A percentile compares a stretch with the other conserved stretches of the same genome.
Conservation (phyloP, 768 basidiomycete species). For the Gyrodon lividus region DNA sequence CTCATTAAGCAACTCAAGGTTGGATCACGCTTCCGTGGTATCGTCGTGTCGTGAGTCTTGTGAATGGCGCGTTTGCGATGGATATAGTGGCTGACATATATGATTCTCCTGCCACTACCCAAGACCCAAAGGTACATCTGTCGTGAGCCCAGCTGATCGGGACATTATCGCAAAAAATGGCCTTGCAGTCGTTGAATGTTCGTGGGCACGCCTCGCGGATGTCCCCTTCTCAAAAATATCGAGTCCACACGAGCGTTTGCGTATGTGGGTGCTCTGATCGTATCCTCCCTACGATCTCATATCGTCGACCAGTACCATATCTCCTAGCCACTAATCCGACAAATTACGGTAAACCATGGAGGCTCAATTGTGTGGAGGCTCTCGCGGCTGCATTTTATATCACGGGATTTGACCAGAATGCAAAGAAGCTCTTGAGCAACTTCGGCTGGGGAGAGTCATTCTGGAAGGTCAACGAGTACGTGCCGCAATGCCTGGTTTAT, state of each 20-base stretch:
- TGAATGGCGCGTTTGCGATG: not conserved
- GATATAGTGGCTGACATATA: not conserved
- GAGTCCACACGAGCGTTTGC: conserved; percentile 86
- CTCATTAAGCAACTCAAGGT: conserved; percentile 82
- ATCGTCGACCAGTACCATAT: conserved; percentile 72
- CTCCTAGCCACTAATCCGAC: conserved; percentile 94
- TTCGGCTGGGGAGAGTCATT: conserved; percentile 95
- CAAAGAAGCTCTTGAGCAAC: conserved; percentile 69
- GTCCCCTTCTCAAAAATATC: conserved; percentile 93
- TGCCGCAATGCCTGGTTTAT: not conserved
- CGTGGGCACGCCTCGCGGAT: conserved; percentile 94
- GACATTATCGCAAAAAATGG: conserved; percentile 72
- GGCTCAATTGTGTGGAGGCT: conserved; percentile 92
- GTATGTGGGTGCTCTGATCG: conserved; percentile 47
- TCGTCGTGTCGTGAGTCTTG: conserved; percentile 85
- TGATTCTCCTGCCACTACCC: not conserved
- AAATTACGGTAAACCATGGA: conserved; percentile 98
- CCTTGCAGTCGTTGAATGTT: conserved; percentile 97
- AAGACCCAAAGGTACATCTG: conserved; percentile 80
- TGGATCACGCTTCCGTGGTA: conserved; percentile 83
- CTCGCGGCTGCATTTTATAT: conserved; percentile 95
- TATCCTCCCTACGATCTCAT: not conserved
- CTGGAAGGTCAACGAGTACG: conserved; percentile 77
- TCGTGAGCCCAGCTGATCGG: conserved; percentile 83
- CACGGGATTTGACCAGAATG: conserved; percentile 80